phyloP scores from a whole-genome alignment of 75 land plant genomes.

The Selaginella moellendorffii region DNA sequence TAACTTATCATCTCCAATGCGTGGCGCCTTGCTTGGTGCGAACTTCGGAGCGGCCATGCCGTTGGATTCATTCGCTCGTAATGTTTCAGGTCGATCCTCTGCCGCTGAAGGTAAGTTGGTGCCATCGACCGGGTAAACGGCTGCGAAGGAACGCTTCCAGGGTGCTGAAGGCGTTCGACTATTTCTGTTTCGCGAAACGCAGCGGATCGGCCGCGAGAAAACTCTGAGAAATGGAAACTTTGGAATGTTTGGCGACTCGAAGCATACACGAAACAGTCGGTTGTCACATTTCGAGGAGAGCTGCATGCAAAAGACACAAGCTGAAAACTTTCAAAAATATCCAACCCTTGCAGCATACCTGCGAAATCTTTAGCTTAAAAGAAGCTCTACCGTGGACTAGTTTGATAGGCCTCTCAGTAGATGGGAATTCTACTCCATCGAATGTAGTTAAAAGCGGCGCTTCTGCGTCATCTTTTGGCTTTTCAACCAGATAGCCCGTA shows the following conservation, averaged over 20 bases:
- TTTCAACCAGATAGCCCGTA: slow-evolving; percentile 52
- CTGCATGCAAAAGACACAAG: slow-evolving; percentile 31
- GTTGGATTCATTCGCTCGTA: background rate
- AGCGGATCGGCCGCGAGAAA: slow-evolving; percentile 57
- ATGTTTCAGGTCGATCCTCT: slow-evolving; percentile 23
- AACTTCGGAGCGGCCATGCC: background rate
- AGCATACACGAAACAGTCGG: slow-evolving; percentile 56
- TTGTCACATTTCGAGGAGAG: slow-evolving; percentile 87
- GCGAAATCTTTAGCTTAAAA: slow-evolving; percentile 85
- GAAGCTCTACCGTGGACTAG: slow-evolving; percentile 73
- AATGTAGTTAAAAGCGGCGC: slow-evolving; percentile 63
- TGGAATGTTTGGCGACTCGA: slow-evolving; percentile 29
- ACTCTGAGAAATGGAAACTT: slow-evolving; percentile 61
- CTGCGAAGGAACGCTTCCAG: slow-evolving; percentile 24
- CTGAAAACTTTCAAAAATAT: background rate
- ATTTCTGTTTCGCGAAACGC: slow-evolving; percentile 63
- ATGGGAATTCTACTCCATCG: slow-evolving; percentile 72
- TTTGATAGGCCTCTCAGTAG: slow-evolving; percentile 48
- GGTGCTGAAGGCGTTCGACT: slow-evolving; percentile 24
- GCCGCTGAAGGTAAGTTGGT: slow-evolving; percentile 24
- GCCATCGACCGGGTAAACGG: slow-evolving; percentile 23
- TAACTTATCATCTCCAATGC: background rate
- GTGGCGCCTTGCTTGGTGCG: background rate
- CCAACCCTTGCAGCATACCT: slow-evolving; percentile 27
- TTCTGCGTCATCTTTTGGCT: slow-evolving; percentile 56